Evolutionary conservation across 2,329 filamentous ascomycete genomes (phyloP).

Genomic region (Botrytis sinoallii): DNA sequence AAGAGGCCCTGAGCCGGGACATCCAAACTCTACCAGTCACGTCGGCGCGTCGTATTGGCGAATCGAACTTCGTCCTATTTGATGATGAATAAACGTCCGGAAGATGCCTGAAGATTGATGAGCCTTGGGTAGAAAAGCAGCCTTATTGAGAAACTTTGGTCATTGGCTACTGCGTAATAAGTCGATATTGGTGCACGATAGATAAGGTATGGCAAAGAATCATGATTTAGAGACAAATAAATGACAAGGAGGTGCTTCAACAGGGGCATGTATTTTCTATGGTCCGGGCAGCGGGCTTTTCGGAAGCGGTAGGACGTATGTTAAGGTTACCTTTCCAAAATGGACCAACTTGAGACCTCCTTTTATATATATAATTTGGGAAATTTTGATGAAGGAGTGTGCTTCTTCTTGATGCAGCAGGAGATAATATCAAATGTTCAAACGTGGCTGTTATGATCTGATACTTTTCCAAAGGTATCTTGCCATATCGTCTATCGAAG

Average conservation of each 20-base stretch:
- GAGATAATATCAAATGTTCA: neutral
- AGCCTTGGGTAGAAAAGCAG: neutral
- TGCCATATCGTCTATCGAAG: neutral
- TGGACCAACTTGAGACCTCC: conserved; percentile 5
- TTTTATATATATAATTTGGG: neutral
- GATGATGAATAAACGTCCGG: neutral
- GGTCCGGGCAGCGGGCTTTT: conserved; percentile 16
- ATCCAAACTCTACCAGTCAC: conserved; percentile 18
- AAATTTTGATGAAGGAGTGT: neutral
- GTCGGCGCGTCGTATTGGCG: conserved; percentile 6
- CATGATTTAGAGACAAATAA: conserved; percentile 11
- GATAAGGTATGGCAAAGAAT: conserved; percentile 19
- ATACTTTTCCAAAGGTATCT: neutral
- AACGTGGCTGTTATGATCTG: neutral
- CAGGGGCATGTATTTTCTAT: conserved; percentile 19
- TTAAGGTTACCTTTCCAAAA: neutral
- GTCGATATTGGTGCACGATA: conserved; percentile 18
- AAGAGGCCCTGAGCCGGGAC: conserved; percentile 25
- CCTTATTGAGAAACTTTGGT: conserved; percentile 13
- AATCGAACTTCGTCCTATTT: conserved; percentile 5
- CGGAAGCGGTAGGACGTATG: neutral
- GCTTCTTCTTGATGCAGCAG: neutral
- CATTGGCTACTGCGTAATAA: conserved; percentile 17
- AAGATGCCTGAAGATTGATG: neutral
- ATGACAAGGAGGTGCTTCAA: conserved; percentile 17